Base-by-base conservation (phyloP, 768 basidiomycete genomes). In the Butyriboletus loyo region DNA sequence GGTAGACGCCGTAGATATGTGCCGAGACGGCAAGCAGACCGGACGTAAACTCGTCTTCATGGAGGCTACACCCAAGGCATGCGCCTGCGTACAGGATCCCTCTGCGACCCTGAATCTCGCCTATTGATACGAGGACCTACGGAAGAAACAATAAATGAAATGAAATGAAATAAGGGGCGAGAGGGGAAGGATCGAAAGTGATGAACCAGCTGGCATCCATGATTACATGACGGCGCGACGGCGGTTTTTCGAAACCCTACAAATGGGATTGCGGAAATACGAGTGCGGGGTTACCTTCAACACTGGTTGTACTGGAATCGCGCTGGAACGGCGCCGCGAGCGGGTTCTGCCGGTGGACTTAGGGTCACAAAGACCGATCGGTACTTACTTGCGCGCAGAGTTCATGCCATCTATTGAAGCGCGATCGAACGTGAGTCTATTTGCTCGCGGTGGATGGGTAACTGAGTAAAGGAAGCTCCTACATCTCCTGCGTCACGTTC, bases 31-130 rank as follows among this genome's bases (percentile, higher is more conserved):
- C 72, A 42, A 66, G 65, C 31, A 79, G 60, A 8, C 77, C 77
- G 1, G 74, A 70, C 3, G 77, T 69, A 64, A 89, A 89, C 3
- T 85, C 87, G 61, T 89, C 89, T 69, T 90, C 87, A 69, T 92
- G 88, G 75, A 91, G 89, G 17, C 87, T 88, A 59, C 88, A 89
- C 51, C 81, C 81, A 40, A 84, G 76, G 74, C 85, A 91, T 24
- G 88, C 88, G 10, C 87, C 86, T 3, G 74, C 85, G 62, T 77
- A 86, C 8, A 83, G 77, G 57, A 89, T 77, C 5, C 79, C 77
- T 9, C 85, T 77, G 41, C 61, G 76, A 59, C 80, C 80, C 68
- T 90, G 87, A 50, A 89, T 89, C 15, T 61, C 64, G 44, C 65
- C 63, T 64, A 89, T 86, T 0, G 84, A 79, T 19, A 61, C 65